phyloP scores from a whole-genome alignment of 2,329 filamentous ascomycete species.

The Xylogone sp. region DNA sequence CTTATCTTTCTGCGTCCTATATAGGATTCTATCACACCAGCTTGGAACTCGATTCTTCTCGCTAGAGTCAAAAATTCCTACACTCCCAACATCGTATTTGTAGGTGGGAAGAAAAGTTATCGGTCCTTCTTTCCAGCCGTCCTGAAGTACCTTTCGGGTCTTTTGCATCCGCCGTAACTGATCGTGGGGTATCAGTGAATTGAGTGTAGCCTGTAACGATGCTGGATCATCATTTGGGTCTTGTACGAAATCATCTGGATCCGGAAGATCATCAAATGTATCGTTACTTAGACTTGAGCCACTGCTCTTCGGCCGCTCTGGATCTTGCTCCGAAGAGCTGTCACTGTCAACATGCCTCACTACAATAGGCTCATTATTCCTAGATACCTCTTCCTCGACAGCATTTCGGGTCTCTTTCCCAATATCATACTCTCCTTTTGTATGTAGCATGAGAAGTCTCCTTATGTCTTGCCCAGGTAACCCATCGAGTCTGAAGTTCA shows the following conservation, averaged over 20 bases:
- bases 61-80: conserved; percentile 89
- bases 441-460: conserved; percentile 77
- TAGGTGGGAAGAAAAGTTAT: conserved; percentile 92
- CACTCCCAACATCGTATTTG: conserved; percentile 94
- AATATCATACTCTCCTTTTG: conserved; percentile 70
- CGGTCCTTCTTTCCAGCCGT: conserved; percentile 86
- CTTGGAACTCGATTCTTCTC: conserved; percentile 91
- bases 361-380: conserved; percentile 49
- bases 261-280: conserved; percentile 41
- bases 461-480: conserved; percentile 89
- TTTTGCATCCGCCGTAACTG: conserved; percentile 75
- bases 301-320: conserved; percentile 15
- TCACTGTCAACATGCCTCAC: conserved; percentile 37
- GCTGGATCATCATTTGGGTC: conserved; percentile 74
- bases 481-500: conserved; percentile 89
- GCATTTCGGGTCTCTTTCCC: conserved; percentile 32
- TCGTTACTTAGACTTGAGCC: conserved; percentile 14
- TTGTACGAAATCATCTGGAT: conserved; percentile 62
- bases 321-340: conserved; percentile 33
- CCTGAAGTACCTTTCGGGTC: conserved; percentile 75
- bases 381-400: conserved; percentile 31
- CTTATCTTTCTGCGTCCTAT: conserved; percentile 69
- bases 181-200: conserved; percentile 85
- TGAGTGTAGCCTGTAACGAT: conserved; percentile 82
- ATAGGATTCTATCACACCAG: conserved; percentile 96